phyloP scores from a whole-genome alignment of 2,329 filamentous ascomycete species.

The Westerdykella aurantiaca region DNA sequence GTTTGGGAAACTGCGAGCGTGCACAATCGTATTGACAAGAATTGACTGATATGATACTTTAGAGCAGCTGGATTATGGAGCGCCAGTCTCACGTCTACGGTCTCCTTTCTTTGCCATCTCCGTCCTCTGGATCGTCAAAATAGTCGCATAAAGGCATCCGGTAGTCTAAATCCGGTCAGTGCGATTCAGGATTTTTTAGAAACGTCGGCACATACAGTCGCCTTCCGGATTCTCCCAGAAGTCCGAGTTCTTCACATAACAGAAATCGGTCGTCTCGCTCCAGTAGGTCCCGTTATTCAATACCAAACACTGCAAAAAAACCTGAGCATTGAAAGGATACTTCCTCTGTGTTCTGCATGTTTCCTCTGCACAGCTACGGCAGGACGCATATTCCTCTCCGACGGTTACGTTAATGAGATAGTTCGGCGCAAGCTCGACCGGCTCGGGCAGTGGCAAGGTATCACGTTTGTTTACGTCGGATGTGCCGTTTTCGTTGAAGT shows the following conservation, averaged over 20 bases:
- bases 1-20: not conserved
- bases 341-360: constrained; percentile 9
- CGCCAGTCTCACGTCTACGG: no score
- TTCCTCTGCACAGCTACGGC: constrained; percentile 15
- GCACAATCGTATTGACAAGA: no score
- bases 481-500: constrained; percentile 21
- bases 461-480: constrained; percentile 14
- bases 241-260: constrained; percentile 22
- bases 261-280: constrained; percentile 27
- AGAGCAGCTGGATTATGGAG: no score
- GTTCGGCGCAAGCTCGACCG: constrained; percentile 3
- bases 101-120: no score
- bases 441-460: constrained; percentile 2
- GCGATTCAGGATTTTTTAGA: not conserved
- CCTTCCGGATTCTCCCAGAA: constrained; percentile 22
- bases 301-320: constrained; percentile 24
- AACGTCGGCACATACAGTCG: constrained; percentile 13
- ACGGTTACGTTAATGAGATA: constrained; percentile 29
- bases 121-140: constrained; percentile 11
- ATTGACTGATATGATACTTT: no score
- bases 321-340: constrained; percentile 21
- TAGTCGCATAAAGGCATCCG: constrained; percentile 17
- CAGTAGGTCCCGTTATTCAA: constrained; percentile 16
- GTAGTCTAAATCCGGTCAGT: constrained; percentile 10
- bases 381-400: constrained; percentile 24